Base-by-base conservation (phyloP, 2,329 filamentous ascomycete species). In the Myriangium duriaei region DNA sequence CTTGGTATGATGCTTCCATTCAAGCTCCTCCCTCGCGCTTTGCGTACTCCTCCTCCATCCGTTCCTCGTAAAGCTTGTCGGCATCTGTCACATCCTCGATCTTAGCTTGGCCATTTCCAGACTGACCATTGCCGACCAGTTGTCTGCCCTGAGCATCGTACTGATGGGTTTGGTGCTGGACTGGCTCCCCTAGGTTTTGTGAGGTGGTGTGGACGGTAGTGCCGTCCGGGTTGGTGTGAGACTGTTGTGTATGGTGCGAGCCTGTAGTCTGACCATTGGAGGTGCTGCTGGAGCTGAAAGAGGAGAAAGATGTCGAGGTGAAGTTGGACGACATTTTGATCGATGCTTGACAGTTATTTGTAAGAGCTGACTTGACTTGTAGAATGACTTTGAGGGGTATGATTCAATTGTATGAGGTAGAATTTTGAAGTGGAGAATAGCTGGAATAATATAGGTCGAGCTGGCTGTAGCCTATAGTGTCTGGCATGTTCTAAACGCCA, bases 41-140 rank as follows among this genome's bases (percentile, higher is more conserved):
- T 2, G 60, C 61, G 48, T 63, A 64, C 43, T 63, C 61, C 1
- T 61, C 59, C 47, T 63, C 58, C 44, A 64, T 63, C 14, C 49
- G 51, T 47, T 63, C 56, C 42, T 57, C 55, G 43, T 60, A 63
- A 38, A 56, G 30, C 45, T 51, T 56, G 41, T 59, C 58, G 2
- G 50, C 49, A 32, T 58, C 54, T 1, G 57, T 49, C 34, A 58
- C 51, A 28, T 52, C 52, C 15, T 45, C 48, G 3, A 46, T 47
- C 16, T 42, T 41, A n/a, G 16, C 31, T 14, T 37, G 39, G 5
- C 21, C 26, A 14, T 21, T 33, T 2, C 21, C 32, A n/a, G n/a
- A n/a, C n/a, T n/a, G n/a, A n/a, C 21, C 21, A 26, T 26, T 26
- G 9, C n/a, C 39, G 14, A 51, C 36, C 16, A 53, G 30, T 43